These are phyloP conservation scores for Ceratocystis destructans DNA, from an alignment of 2,329 filamentous ascomycete genomes.

Conservation along the genomic window DNA sequence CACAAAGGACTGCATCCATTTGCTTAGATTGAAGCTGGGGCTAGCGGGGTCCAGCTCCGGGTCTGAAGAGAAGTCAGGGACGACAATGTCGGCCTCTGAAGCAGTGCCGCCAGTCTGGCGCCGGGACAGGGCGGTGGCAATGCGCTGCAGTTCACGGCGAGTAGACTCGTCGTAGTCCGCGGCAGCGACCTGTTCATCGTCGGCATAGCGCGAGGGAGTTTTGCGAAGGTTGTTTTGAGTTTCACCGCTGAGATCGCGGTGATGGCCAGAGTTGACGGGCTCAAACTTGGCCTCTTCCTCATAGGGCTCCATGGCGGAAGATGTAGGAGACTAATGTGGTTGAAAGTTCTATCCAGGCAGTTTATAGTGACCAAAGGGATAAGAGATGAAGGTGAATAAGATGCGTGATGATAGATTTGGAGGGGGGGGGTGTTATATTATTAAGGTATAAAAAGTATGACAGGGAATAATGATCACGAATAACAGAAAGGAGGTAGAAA, in stretches of 20 bases:
- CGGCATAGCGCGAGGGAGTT: neutral
- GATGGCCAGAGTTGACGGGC: neutral
- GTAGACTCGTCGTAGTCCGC: conserved; percentile 24
- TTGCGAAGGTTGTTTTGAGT: conserved; percentile 1
- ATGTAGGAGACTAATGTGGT: neutral
- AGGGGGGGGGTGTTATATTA: neutral
- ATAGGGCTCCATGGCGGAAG: conserved; percentile 1
- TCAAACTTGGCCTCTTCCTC: conserved; percentile 9
- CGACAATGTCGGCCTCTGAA: conserved; percentile 17
- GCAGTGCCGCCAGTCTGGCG: conserved; percentile 24
- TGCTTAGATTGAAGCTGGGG: conserved; percentile 30
- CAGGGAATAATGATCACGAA: neutral
- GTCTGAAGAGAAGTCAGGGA: conserved; percentile 21
- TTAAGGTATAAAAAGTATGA: conserved; percentile 1
- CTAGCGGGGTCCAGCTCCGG: conserved; percentile 29
- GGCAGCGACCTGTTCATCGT: conserved; percentile 8
- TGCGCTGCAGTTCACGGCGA: conserved; percentile 28
- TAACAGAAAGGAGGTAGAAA: neutral
- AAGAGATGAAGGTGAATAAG: neutral
- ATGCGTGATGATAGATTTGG: neutral
- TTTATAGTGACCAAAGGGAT: no score
- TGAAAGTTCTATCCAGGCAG: neutral
- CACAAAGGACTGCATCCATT: conserved; percentile 31
- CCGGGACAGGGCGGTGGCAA: conserved; percentile 30
- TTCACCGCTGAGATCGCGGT: neutral